A percentile compares a stretch with the other conserved stretches of the same genome.
phyloP scores from a whole-genome alignment of 352 stramenopile species.

The Phytophthora pluvialis region DNA sequence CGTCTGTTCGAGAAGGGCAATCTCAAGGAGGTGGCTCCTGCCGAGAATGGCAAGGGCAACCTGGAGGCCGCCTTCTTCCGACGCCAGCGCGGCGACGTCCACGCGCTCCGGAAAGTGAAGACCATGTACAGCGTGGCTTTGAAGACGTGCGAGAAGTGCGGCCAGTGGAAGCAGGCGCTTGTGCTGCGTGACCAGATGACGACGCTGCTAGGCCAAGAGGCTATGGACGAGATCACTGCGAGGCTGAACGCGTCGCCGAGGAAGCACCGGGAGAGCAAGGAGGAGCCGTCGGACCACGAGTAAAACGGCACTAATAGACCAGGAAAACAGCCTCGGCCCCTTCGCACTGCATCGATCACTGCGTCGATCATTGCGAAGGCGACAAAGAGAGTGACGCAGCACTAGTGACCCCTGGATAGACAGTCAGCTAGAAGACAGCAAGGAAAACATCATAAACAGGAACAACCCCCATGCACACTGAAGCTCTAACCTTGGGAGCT shows the following conservation, averaged over 20 bases:
- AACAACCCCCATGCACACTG: neutral
- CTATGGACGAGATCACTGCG: slow-evolving; percentile 36
- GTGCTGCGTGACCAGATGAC: slow-evolving; percentile 53
- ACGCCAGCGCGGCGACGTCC: slow-evolving; percentile 29
- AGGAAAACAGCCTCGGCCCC: slow-evolving; percentile 1
- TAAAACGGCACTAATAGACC: slow-evolving; percentile 25
- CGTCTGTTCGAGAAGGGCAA: slow-evolving; percentile 58
- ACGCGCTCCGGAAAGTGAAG: slow-evolving; percentile 51
- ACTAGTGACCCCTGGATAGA: slow-evolving; percentile 23
- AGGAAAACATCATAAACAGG: neutral
- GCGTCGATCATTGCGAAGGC: neutral
- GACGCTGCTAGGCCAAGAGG: slow-evolving; percentile 46
- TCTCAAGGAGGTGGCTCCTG: slow-evolving; percentile 32
- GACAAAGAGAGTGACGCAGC: neutral
- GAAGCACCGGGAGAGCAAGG: slow-evolving; percentile 28
- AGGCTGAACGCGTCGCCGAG: slow-evolving; percentile 13
- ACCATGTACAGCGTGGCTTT: slow-evolving; percentile 66
- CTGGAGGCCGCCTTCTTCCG: slow-evolving; percentile 30
- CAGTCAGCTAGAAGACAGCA: slow-evolving; percentile 11
- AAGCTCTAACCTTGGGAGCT: no score
- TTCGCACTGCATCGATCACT: neutral
- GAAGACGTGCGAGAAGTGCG: slow-evolving; percentile 53
- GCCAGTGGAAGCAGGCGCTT: slow-evolving; percentile 69
- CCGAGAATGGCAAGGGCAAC: slow-evolving; percentile 38
- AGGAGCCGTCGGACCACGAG: slow-evolving; percentile 27